Evolutionary conservation across 306 rosid genomes (phyloP).

Genomic region (Cucurbita moschata): DNA sequence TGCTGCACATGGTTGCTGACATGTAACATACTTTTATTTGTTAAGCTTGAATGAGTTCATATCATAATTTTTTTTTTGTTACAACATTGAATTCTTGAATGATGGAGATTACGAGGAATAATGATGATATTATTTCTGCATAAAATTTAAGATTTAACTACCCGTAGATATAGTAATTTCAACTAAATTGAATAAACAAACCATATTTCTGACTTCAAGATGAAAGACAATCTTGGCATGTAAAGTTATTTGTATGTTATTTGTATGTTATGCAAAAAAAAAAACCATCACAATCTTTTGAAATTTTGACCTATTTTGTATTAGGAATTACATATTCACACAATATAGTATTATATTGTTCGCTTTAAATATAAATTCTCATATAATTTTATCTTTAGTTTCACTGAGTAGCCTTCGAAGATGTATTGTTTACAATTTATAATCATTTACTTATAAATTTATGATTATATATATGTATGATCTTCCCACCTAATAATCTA

Average conservation of each 20-base stretch:
- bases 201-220: background rate
- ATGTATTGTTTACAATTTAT: too few species aligned
- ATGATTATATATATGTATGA: too few species aligned
- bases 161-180: background rate
- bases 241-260: background rate
- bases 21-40: background rate
- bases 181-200: background rate
- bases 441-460: too few species aligned
- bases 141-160: background rate
- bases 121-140: background rate
- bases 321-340: too few species aligned
- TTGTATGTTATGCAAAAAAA: background rate
- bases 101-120: background rate
- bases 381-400: too few species aligned
- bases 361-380: too few species aligned
- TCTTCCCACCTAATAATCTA: too few species aligned
- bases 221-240: background rate
- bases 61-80: background rate
- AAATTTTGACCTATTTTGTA: background rate
- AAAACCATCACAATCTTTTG: background rate
- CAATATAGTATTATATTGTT: too few species aligned
- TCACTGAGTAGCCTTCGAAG: accelerated
- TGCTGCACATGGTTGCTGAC: background rate
- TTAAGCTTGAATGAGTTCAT: background rate
- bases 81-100: background rate